Evolutionary conservation across 2,329 filamentous ascomycete species (phyloP), one percentile per base, ranked within the genome.

Genomic region (Arthrobotrys conoides): DNA sequence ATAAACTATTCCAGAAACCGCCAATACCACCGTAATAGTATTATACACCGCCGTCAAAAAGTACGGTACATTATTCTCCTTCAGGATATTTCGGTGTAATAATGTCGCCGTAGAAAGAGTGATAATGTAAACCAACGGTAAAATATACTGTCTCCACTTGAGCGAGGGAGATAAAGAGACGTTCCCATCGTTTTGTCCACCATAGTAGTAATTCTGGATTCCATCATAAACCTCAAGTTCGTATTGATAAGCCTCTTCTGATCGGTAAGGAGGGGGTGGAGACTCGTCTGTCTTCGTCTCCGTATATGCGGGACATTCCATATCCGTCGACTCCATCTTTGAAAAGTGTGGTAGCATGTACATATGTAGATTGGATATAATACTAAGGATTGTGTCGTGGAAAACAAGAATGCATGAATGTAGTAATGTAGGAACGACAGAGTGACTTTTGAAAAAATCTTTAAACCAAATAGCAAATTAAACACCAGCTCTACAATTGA

Each of bases 21-120:
- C 16, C 12, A 70, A 12, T 16, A 57, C 10, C 10, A 55, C 24
- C 1, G 65, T 12, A 18, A 51, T 57, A 24, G 55, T 70, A 22
- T 65, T 76, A 33, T 71, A 77, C 3, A 77, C 48, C 18, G 72
- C 72, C n/a, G 65, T 51, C 10, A 63, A 20, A 22, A 77, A 71
- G n/a, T 77, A 67, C 1, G 71, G 65, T 16, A 70, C 24, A 8
- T 41, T n/a, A 22, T 27, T 38, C 3, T 33, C 48, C 0, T 5
- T 9, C 3, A 64, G 16, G 16, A 27, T 38, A 0, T 16, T 3
- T n/a, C 14, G 46, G 24, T 76, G 64, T 2, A 71, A 22, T 18
- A 65, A 33, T 0, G 33, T 44, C 0, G 27, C 53, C 6, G 46
- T 14, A 3, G 24, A 18, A 1, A 65, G 22, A 27, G 71, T 12